Conservation (phyloP, 78 protist species). For the Protostelium mycophagum region DNA sequence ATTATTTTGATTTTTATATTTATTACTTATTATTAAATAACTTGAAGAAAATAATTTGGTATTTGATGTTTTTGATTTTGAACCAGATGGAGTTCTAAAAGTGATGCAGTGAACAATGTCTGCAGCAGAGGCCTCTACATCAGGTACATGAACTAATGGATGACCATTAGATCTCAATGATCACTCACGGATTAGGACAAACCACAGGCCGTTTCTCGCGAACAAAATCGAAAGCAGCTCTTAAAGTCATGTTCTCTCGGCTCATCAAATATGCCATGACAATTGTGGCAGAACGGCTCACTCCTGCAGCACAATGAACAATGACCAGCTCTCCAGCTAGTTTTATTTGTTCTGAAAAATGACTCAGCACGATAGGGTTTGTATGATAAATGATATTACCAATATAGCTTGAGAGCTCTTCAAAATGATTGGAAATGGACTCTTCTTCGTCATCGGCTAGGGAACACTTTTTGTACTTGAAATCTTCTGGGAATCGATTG, state of each 20-base stretch:
- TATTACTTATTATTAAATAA: no score
- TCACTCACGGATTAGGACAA: conserved; percentile 13
- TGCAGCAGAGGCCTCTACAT: no score
- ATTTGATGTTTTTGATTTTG: no score
- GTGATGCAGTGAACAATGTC: no score
- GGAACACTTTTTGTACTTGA: background rate
- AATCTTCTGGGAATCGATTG: background rate
- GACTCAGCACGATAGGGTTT: background rate
- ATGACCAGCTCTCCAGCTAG: background rate
- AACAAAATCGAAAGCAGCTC: conserved; percentile 16
- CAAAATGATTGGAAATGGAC: background rate
- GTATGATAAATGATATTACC: background rate
- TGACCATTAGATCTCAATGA: no score
- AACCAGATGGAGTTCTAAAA: no score
- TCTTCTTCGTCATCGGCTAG: background rate
- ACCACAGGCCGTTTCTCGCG: conserved; percentile 7
- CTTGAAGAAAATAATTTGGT: no score
- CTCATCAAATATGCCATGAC: conserved; percentile 42
- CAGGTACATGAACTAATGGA: no score
- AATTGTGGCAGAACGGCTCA: conserved; percentile 21
- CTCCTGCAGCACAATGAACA: conserved; percentile 42
- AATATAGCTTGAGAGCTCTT: background rate
- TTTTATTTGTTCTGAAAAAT: background rate
- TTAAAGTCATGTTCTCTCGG: background rate
- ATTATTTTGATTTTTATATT: no score